Base-by-base conservation (phyloP, 2,329 filamentous ascomycete species). In the Onygenales sp. region DNA sequence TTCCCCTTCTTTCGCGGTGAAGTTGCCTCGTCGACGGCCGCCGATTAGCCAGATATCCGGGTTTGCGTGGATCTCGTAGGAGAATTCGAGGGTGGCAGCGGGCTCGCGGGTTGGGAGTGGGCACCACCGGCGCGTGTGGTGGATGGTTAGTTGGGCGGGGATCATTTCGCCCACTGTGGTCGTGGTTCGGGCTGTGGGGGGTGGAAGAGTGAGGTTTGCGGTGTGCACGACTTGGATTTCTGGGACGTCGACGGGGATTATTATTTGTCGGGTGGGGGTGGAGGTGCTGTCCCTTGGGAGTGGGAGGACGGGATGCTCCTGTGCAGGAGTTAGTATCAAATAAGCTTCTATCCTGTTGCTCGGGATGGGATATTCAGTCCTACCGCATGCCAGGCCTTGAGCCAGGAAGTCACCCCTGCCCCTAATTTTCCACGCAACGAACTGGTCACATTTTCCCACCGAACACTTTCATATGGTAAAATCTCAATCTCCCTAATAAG, bases 171-270 rank as follows among this genome's bases (percentile, higher is more conserved):
- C 76, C 7, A 77, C 71, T 3, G 51, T 43, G 5, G 52, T 36
- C 9, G 41, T 38, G 38, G 17, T 51, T 59, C 45, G 51, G 62
- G 61, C 8, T 61, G 56, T 55, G 35, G 60, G 50, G 66, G 59
- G 55, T 70, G 58, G 43, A 65, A 68, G 52, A 64, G 61, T 53
- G 64, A 68, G 63, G 61, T 63, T 69, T 14, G 86, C 85, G 0
- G 87, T 94, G 68, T 95, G 87, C 0, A 97, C 81, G 17, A 95
- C 81, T 47, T 88, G 82, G 2, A 95, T 78, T 1, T 86, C 84
- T 0, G 92, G 92, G 1, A 98, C 83, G 55, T 95, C 89, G 11
- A 98, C 91, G 0, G 91, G 88, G 51, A 98, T 94, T 33, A 86
- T 76, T 60, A 98, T 91, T 10, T 83, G 84, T 17, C 79, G 78